These are phyloP conservation scores for sunflower (Helianthus annuus) DNA, from an alignment of 129 eudicot species.

Conservation along the genomic window DNA sequence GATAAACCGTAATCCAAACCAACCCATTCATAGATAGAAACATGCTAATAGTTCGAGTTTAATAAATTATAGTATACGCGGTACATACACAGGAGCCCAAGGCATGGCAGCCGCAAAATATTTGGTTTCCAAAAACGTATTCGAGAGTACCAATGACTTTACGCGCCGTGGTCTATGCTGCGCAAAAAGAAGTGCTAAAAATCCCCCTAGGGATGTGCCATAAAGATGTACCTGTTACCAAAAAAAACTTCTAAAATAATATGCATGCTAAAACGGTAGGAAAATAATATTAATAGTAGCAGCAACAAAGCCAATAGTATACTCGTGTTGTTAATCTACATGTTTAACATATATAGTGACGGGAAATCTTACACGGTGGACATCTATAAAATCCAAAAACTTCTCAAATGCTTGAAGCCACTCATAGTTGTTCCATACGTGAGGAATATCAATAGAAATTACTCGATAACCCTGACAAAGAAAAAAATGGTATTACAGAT, in stretches of 20 bases:
- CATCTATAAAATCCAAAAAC: conserved; percentile 88
- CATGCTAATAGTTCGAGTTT: background rate
- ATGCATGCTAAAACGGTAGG: background rate
- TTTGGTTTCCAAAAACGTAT: conserved; percentile 80
- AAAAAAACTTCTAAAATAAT: conserved; percentile 12
- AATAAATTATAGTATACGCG: background rate
- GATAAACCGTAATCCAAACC: background rate
- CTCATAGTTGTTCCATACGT: conserved; percentile 86
- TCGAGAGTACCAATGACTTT: conserved; percentile 84
- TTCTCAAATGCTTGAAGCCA: conserved; percentile 99
- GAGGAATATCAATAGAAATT: conserved; percentile 94
- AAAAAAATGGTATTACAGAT: background rate
- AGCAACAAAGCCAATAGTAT: conserved; percentile 9
- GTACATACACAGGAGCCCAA: conserved; percentile 93
- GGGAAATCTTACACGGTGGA: conserved; percentile 83
- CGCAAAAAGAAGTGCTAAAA: conserved; percentile 95
- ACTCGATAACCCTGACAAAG: conserved; percentile 90
- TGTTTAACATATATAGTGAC: background rate
- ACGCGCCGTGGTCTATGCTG: conserved; percentile 95
- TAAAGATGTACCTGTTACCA: conserved; percentile 80
- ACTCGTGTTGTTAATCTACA: conserved; percentile 5
- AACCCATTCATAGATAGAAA: background rate
- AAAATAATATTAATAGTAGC: background rate
- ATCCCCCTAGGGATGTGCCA: conserved; percentile 97
- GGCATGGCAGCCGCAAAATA: conserved; percentile 88